Conservation (phyloP, 106 monocot species). For the Acorus calamus region DNA sequence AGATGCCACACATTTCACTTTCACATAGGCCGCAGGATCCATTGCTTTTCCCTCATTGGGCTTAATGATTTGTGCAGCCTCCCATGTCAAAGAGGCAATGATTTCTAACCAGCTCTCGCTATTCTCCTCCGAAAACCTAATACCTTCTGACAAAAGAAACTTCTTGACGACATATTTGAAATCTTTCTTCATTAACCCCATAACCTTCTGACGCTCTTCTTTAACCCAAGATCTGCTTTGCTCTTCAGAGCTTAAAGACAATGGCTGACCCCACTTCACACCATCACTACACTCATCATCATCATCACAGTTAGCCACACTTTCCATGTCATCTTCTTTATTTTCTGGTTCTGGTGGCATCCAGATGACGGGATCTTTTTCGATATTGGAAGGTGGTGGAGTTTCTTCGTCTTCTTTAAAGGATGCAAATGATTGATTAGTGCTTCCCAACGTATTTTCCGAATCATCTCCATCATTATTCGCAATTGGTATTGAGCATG, state of each 20-base stretch:
- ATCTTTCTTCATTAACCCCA: conserved; percentile 71
- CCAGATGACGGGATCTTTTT: conserved; percentile 46
- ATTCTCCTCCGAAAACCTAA: conserved; percentile 19
- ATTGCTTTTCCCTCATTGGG: conserved; percentile 82
- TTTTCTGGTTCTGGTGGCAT: conserved; percentile 72
- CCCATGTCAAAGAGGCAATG: conserved; percentile 74
- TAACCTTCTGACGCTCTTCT: conserved; percentile 55
- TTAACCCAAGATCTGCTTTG: conserved; percentile 17
- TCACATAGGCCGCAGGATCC: conserved; percentile 89
- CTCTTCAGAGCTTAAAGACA: conserved; percentile 30
- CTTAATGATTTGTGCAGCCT: conserved; percentile 76
- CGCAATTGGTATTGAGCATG: neutral
- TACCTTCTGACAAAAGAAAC: conserved; percentile 63
- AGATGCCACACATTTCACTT: conserved; percentile 83
- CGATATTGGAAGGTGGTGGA: neutral
- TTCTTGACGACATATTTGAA: conserved; percentile 56
- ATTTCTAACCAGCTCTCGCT: conserved; percentile 63
- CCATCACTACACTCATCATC: conserved; percentile 62
- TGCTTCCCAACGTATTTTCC: conserved; percentile 9
- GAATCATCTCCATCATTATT: conserved; percentile 24
- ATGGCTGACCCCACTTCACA: conserved; percentile 41
- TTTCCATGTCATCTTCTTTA: conserved; percentile 35
- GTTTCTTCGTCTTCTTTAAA: too few relatives aligned
- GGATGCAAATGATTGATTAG: conserved; percentile 6
- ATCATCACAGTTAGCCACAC: conserved; percentile 48